These are phyloP conservation scores for Nowakowskiella sp. DNA, from an alignment of 192 early-diverging fungal genomes.

Conservation along the genomic window DNA sequence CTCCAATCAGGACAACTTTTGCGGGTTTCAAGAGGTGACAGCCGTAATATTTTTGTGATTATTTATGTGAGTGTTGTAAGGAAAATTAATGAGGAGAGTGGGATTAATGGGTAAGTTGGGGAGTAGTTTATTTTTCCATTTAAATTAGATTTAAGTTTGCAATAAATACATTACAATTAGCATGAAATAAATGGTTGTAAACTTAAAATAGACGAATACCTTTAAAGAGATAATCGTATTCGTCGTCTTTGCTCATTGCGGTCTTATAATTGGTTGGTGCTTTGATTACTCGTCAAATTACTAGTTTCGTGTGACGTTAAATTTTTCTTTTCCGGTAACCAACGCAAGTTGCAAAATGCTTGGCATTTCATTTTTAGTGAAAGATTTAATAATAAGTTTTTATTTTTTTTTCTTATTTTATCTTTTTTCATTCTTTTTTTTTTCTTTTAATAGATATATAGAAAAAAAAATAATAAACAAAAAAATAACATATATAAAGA, in stretches of 20 bases:
- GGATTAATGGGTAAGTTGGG: conserved; percentile 3
- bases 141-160: conserved; percentile 2
- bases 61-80: background rate
- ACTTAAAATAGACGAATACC: conserved; percentile 27
- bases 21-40: background rate
- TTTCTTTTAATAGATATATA: too few relatives aligned
- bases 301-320: too few relatives aligned
- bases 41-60: conserved; percentile 1
- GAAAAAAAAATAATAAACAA: too few relatives aligned
- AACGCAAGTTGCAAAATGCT: too few relatives aligned
- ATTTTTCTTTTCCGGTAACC: too few relatives aligned
- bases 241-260: conserved; percentile 57
- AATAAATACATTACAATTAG: conserved; percentile 1
- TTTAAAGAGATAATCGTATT: conserved; percentile 88
- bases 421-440: too few relatives aligned
- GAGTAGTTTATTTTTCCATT: background rate
- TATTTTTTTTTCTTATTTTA: too few relatives aligned
- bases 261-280: too few relatives aligned
- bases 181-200: background rate
- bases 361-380: too few relatives aligned
- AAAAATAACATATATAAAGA: too few relatives aligned
- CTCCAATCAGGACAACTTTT: conserved; percentile 81
- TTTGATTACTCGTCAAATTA: too few relatives aligned
- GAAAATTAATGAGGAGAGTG: conserved; percentile 3
- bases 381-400: too few relatives aligned